Evolutionary conservation across 163 green algal genomes (phyloP), one percentile per base, ranked within the genome.

Genomic region (Coccomyxa subellipsoidea): DNA sequence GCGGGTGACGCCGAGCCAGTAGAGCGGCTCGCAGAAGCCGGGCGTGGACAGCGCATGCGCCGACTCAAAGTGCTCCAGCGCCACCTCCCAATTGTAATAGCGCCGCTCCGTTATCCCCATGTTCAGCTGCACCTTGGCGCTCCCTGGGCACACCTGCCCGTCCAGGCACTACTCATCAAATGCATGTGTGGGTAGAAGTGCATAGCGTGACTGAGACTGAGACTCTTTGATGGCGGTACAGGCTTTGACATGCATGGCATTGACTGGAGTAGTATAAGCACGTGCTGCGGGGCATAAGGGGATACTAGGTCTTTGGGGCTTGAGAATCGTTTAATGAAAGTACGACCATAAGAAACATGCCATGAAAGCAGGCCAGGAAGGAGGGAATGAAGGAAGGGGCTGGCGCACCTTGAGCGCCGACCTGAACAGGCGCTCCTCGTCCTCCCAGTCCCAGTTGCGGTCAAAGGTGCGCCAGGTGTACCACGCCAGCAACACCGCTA

Each of bases 51-150:
- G 7, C 93, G 89, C 37, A 86, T 72, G 32, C 78, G 88, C 91
- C 76, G 31, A 59, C 40, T 79, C 81, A 78, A 94, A 93, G 77
- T 93, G 87, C 7, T 31, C 32, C 81, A 95, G 81, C 7, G 91
- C 89, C 0, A 36, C 69, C 0, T 66, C 31, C 70, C 78, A 90
- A 78, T 90, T 83, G 3, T 78, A 39, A 37, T 82, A 40, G 7
- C 89, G 83, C 59, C 93, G 84, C 82, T 88, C 72, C 54, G 96
- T 84, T 38, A 96, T 93, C 80, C 91, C 93, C 31, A 83, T 90
- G 90, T 97, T 97, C 59, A 96, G 86, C 83, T 91, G 88, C 82
- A 97, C 93, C 86, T 96, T 97, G 82, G 89, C 92, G 76, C 87
- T 93, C 81, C 85, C 76, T 10, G 79, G 72, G 78, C 93, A 97